A percentile compares a stretch with the other conserved stretches of the same genome.
These are phyloP conservation scores for Rachicladosporium sp. DNA, from an alignment of 2,329 filamentous ascomycete genomes.

Conservation along the genomic window DNA sequence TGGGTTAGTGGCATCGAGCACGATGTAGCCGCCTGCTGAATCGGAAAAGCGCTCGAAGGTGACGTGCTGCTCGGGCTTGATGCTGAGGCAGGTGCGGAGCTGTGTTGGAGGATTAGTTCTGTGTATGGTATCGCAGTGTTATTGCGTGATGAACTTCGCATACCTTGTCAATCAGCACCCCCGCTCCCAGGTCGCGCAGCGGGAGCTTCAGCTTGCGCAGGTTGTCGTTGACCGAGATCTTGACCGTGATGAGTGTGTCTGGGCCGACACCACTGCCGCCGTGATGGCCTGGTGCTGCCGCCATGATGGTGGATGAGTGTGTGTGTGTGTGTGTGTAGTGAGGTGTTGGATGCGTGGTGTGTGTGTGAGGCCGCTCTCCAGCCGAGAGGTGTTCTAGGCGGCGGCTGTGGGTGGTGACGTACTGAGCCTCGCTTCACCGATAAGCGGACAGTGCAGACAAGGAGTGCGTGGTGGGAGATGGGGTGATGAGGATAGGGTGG, in stretches of 20 bases:
- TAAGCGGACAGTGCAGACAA: too few species aligned
- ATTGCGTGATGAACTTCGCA: constrained; percentile 25
- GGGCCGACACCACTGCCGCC: constrained; percentile 31
- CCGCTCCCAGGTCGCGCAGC: constrained; percentile 66
- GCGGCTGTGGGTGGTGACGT: constrained; percentile 2
- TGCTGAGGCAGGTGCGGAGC: constrained; percentile 57
- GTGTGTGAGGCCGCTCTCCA: too few species aligned
- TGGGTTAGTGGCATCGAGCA: constrained; percentile 63
- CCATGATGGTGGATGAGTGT: constrained; percentile 21
- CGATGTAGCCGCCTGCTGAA: constrained; percentile 69
- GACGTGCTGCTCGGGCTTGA: constrained; percentile 50
- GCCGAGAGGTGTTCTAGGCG: not conserved
- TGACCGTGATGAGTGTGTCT: constrained; percentile 72
- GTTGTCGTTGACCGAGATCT: constrained; percentile 64
- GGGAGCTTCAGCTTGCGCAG: constrained; percentile 81
- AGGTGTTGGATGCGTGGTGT: too few species aligned
- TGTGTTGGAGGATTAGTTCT: constrained; percentile 26
- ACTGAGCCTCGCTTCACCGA: not conserved
- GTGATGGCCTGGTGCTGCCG: constrained; percentile 11
- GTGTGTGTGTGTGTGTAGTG: not conserved
- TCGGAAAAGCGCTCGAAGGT: constrained; percentile 91
- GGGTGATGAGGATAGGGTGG: too few species aligned
- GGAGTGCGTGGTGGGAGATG: too few species aligned
- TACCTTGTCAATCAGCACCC: constrained; percentile 73
- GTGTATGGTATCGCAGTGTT: not conserved